Conservation (phyloP, 257 asterid genomes). For the Eustoma russellianum region DNA sequence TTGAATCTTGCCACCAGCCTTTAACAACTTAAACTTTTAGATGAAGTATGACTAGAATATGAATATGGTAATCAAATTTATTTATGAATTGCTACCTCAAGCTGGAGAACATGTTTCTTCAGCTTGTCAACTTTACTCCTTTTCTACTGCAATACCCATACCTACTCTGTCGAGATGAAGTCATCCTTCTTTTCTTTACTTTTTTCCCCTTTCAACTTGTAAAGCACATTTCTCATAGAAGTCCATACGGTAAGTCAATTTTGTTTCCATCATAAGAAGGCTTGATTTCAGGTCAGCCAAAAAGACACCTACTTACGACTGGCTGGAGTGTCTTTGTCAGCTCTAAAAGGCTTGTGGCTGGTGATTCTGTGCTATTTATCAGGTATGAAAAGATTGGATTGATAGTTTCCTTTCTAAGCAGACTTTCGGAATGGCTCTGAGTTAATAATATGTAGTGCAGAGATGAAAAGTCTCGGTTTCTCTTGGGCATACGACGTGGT, state of each 20-base stretch:
- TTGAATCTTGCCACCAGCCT: too few relatives aligned
- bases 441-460: constrained; percentile 19
- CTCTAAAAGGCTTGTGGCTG: constrained; percentile 80
- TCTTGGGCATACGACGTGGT: constrained; percentile 73
- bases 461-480: constrained; percentile 87
- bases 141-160: too few relatives aligned
- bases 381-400: constrained; percentile 32
- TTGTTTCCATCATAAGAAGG: constrained; percentile 1
- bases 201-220: background rate
- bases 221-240: background rate
- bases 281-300: constrained; percentile 77
- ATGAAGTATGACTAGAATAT: too few relatives aligned
- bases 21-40: too few relatives aligned
- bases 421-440: constrained; percentile 3
- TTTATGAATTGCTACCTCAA: too few relatives aligned
- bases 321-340: constrained; percentile 99
- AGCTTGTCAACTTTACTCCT: too few relatives aligned
- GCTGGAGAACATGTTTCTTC: too few relatives aligned
- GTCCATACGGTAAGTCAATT: constrained; percentile 5
- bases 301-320: constrained; percentile 84
- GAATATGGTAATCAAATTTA: too few relatives aligned
- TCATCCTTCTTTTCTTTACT: background rate
- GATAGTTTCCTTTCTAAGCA: background rate
- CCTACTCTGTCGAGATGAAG: too few relatives aligned
- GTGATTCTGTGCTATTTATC: constrained; percentile 91